Evolutionary conservation across 805 yeast genomes (phyloP).

Genomic region (Kodamaea leandrae): DNA sequence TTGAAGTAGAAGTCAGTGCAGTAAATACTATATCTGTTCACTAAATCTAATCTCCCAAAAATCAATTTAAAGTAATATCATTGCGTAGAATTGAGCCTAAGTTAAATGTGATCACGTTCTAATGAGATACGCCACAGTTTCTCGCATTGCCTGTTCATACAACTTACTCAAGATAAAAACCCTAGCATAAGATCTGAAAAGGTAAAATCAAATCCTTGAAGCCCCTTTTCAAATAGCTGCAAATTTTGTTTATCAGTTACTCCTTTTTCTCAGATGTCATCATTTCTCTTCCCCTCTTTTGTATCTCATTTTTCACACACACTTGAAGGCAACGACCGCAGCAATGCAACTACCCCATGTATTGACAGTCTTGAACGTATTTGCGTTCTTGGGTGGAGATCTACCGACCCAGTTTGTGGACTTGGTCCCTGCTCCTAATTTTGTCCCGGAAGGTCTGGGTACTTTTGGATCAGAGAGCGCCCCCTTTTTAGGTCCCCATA

Average conservation of each 20-base stretch:
- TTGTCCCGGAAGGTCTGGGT: not conserved
- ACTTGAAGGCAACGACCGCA: not conserved
- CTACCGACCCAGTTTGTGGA: conserved; percentile 3
- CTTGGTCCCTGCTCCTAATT: not conserved
- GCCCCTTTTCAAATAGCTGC: no score
- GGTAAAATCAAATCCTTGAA: no score
- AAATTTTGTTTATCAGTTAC: not conserved
- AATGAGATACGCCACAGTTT: no score
- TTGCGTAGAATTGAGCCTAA: no score
- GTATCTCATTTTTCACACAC: not conserved
- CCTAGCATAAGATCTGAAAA: no score
- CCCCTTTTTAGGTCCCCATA: not conserved
- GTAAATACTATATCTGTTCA: no score
- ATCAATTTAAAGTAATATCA: no score
- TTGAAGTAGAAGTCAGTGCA: no score
- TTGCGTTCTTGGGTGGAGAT: conserved; percentile 9
- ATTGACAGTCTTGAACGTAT: conserved; percentile 10
- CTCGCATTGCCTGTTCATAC: no score
- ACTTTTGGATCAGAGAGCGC: not conserved
- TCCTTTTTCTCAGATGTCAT: not conserved
- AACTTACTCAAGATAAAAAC: no score
- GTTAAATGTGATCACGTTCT: no score
- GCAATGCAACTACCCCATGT: conserved; percentile 9
- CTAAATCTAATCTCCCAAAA: no score
- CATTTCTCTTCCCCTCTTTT: not conserved